phyloP scores from a whole-genome alignment of 768 basidiomycete genomes.

The Xerocomus spinulosus region DNA sequence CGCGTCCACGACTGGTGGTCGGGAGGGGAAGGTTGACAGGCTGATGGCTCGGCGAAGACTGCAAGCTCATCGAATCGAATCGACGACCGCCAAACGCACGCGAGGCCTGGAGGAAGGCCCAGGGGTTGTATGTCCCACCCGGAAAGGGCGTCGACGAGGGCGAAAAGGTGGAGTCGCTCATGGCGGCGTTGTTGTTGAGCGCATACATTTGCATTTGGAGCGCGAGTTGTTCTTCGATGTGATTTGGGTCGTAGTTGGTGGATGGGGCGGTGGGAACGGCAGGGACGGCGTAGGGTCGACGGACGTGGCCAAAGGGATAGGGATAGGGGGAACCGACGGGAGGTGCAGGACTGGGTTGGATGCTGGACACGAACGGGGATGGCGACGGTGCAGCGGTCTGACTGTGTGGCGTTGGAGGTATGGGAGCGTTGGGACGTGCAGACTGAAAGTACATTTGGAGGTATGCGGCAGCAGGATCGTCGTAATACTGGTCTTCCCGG shows the following conservation, averaged over 20 bases:
- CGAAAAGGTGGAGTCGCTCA: constrained; percentile 72
- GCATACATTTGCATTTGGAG: constrained; percentile 78
- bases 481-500: constrained; percentile 58
- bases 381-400: constrained; percentile 73
- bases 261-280: constrained; percentile 40
- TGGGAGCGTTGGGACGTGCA: constrained; percentile 66
- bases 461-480: constrained; percentile 57
- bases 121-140: constrained; percentile 58
- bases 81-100: constrained; percentile 42
- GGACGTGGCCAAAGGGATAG: constrained; percentile 70
- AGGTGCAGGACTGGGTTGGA: constrained; percentile 50
- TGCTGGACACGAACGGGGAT: constrained; percentile 56
- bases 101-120: constrained; percentile 64
- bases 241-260: constrained; percentile 38
- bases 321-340: constrained; percentile 75
- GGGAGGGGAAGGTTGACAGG: constrained; percentile 44
- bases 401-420: constrained; percentile 75
- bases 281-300: constrained; percentile 43
- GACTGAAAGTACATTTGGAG: constrained; percentile 56
- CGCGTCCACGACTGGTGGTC: constrained; percentile 37
- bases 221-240: constrained; percentile 66
- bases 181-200: constrained; percentile 56
- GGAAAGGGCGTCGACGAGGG: constrained; percentile 74
- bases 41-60: constrained; percentile 35
- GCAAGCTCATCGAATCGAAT: constrained; percentile 55